Evolutionary conservation across 805 yeast genomes (phyloP), one percentile per base, ranked within the genome.

Genomic region (Sugiyamaella chiloensis): DNA sequence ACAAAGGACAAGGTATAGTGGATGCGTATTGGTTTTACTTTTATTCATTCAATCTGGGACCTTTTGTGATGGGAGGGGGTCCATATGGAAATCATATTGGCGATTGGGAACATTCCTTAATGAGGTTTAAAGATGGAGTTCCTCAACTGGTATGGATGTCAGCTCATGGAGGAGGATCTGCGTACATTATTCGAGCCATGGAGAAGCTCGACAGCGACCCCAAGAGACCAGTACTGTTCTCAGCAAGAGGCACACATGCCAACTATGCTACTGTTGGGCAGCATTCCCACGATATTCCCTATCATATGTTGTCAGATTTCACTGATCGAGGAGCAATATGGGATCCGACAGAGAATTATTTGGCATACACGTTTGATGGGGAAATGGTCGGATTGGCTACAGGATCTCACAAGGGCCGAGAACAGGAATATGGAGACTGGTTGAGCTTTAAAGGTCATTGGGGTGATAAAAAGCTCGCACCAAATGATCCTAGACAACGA

Each of bases 31-130:
- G 98, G 97, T 93, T 91, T 64, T 90, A 87, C 62, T 91, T 91
- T 62, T 91, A 93, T 63, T 84, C 96, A 1, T 91, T 91, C 71
- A 91, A 91, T 62, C 71, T 87, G 54, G 99, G 99, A 0, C 97
- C 99, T 0, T 91, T 83, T 67, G 97, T 91, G 7, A 89, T 91
- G 97, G 98, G 98, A 2, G 77, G 79, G 30, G 99, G 99, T 0
- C 99, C 99, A 0, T 93, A 85, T 71, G 99, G 99, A 0, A 86
- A 91, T 63, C 99, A 91, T 62, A 81, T 93, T 27, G 99, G 98
- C 5, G 99, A 91, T 69, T 91, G 99, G 99, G 99, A 91, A 59
- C 99, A 91, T 64, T 81, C 95, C 1, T 68, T 91, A 29, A 91
- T 89, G 11, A 72, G 99, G 21, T 91, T 87, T 62, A 79, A 81